Evolutionary conservation across 306 rosid genomes (phyloP), one percentile per base, ranked within the genome.

Genomic region (Sindora glabra): DNA sequence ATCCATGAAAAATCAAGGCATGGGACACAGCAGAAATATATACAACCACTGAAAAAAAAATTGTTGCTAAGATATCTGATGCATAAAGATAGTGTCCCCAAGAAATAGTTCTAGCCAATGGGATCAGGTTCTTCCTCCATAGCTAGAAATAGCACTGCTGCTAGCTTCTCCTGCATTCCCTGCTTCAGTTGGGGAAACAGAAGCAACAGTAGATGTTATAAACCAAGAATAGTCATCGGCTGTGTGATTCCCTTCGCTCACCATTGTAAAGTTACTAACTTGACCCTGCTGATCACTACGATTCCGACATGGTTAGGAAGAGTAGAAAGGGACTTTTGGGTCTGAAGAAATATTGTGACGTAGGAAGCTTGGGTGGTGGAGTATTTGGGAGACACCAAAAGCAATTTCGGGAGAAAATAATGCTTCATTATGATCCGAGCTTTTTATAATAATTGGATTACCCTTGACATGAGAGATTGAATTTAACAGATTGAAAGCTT

Each of bases 291-390:
- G 70, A n/a, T n/a, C n/a, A n/a, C n/a, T 70, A 51, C 27, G 71
- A 67, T 77, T 75, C 87, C 80, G 75, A 78, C 84, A 64, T 69
- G 89, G 70, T 48, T 73, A 83, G 18, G 70, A 65, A 69, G n/a
- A n/a, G n/a, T 32, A 68, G 85, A 87, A 77, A 79, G 85, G 71
- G 89, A 84, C 85, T 75, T 79, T 84, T 70, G 89, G 85, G 81
- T 79, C 79, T 74, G 68, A 27, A 63, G 50, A 65, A n/a, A n/a
- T n/a, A n/a, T n/a, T n/a, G 49, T 67, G 68, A 53, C 80, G 61
- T 65, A 70, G 11, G 52, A 69, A 18, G 68, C 10, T 65, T 72
- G 56, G 81, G 68, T 79, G 82, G 82, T 81, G 89, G 89, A 77
- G 95, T 81, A 74, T 89, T 84, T 84, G 91, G 52, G 83, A 49